Evolutionary conservation across 306 rosid species (phyloP), one percentile per base, ranked within the genome.

Genomic region (Malus fusca): DNA sequence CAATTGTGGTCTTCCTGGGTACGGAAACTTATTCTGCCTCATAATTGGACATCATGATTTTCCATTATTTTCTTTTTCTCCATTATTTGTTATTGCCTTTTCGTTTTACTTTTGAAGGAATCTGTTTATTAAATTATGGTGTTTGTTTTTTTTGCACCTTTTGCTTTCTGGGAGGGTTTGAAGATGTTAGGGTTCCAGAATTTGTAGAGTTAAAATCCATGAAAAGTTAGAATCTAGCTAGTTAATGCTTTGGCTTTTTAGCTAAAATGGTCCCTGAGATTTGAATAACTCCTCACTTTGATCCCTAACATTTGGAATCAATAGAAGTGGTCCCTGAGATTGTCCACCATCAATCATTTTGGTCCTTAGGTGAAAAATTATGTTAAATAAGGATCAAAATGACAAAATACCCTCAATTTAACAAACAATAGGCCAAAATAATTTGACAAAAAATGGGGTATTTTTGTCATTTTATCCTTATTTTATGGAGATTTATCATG

Each of bases 1-100:
- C 88, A 95, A 95, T 51, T 95, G 98, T 81, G 90, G 87, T 72
- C 91, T 95, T 69, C 98, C 98, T 14, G 98, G 98, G 98, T 95
- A 84, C n/a, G 86, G 78, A 12, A 60, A 80, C 74, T 83, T 12
- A 8, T 66, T 82, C 76, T 73, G 13, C 35, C 19, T 66, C 30
- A 66, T 60, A 23, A 37, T 30, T 19, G 55, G 72, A 69, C 63
- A 28, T 46, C 46, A n/a, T 46, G 26, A 58, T 73, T 37, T 61
- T 53, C 21, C 14, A 8, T 59, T 40, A 21, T 64, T 31, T 17
- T 4, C 8, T 8, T 30, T 64, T 10, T 64, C 22, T 0, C 4
- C 33, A 5, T 48, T 3, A 33, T 66, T 66, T 48, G 11, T 64
- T 9, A 21, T 21, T 10, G 4, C 5, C 22, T 35, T 66, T 35